Conservation (phyloP, 371 early-diverging fungal genomes). For the Chytridium lagenaria region DNA sequence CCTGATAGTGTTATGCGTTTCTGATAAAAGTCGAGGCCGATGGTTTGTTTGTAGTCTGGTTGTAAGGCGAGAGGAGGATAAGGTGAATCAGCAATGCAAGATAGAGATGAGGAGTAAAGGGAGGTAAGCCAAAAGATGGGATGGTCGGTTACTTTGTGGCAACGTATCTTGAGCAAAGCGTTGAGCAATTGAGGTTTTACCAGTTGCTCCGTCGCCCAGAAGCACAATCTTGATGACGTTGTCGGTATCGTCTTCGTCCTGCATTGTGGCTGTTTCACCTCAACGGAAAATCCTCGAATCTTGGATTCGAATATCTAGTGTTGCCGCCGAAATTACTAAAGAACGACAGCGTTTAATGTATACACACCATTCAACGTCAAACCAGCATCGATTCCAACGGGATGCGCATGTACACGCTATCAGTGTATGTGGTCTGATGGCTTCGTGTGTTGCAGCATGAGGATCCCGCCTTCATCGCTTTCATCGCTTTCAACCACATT, state of each 20-base stretch:
- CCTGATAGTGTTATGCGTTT: conserved; percentile 9
- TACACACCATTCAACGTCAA: too few relatives aligned
- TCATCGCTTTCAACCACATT: neutral
- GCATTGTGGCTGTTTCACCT: too few relatives aligned
- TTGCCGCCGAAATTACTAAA: too few relatives aligned
- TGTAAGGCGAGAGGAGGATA: neutral
- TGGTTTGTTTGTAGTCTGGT: conserved; percentile 27
- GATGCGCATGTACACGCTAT: too few relatives aligned
- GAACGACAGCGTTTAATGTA: too few relatives aligned
- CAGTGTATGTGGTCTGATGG: too few relatives aligned
- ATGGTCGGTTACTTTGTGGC: neutral
- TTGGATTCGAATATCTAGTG: too few relatives aligned
- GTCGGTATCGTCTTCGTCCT: neutral
- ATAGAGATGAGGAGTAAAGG: neutral
- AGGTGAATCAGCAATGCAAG: neutral
- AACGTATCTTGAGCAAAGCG: neutral
- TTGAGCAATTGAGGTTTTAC: conserved; percentile 22
- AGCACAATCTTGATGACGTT: conserved; percentile 21
- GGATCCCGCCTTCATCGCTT: too few relatives aligned
- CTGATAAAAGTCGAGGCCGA: conserved; percentile 29
- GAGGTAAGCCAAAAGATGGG: too few relatives aligned
- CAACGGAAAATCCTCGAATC: too few relatives aligned
- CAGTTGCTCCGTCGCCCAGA: conserved; percentile 30
- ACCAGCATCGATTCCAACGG: too few relatives aligned
- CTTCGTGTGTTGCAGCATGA: too few relatives aligned